Evolutionary conservation across 805 yeast genomes (phyloP).

Genomic region (Yamadazyma akitaensis): DNA sequence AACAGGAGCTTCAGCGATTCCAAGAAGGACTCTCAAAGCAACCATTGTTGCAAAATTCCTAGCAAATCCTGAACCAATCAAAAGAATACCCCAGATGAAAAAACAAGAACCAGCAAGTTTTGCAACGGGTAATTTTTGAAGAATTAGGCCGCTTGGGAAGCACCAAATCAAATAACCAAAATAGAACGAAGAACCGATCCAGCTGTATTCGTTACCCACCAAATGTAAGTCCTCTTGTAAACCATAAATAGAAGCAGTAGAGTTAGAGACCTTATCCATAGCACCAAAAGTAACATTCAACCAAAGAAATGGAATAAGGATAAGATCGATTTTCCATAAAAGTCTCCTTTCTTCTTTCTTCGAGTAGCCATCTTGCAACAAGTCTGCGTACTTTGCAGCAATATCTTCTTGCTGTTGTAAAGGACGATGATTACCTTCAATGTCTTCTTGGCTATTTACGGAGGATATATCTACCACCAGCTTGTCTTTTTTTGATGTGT

Average conservation of each 20-base stretch:
- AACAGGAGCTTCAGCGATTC: constrained; percentile 34
- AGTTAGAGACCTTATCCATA: constrained; percentile 21
- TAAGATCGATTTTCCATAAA: constrained; percentile 18
- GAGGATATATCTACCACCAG: constrained; percentile 1
- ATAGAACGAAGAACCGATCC: constrained; percentile 52
- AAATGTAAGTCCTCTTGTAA: constrained; percentile 27
- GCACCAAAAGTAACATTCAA: constrained; percentile 23
- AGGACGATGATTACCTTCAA: not conserved
- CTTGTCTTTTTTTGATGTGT: constrained; percentile 3
- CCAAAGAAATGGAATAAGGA: constrained; percentile 22
- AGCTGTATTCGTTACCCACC: constrained; percentile 22
- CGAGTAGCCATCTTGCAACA: constrained; percentile 12
- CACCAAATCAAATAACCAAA: constrained; percentile 26
- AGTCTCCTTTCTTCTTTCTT: constrained; percentile 7
- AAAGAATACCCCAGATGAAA: constrained; percentile 19
- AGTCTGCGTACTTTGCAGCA: constrained; percentile 13
- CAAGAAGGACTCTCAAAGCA: constrained; percentile 35
- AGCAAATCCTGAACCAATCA: constrained; percentile 44
- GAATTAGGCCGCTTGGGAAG: constrained; percentile 16
- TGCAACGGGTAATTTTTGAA: constrained; percentile 19
- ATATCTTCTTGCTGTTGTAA: constrained; percentile 7
- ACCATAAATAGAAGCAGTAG: constrained; percentile 31
- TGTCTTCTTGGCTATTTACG: not conserved
- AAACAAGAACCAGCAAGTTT: constrained; percentile 16
- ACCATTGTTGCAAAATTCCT: constrained; percentile 39